Evolutionary conservation across 73 alveolate species (phyloP).

Genomic region (Chromera velia): DNA sequence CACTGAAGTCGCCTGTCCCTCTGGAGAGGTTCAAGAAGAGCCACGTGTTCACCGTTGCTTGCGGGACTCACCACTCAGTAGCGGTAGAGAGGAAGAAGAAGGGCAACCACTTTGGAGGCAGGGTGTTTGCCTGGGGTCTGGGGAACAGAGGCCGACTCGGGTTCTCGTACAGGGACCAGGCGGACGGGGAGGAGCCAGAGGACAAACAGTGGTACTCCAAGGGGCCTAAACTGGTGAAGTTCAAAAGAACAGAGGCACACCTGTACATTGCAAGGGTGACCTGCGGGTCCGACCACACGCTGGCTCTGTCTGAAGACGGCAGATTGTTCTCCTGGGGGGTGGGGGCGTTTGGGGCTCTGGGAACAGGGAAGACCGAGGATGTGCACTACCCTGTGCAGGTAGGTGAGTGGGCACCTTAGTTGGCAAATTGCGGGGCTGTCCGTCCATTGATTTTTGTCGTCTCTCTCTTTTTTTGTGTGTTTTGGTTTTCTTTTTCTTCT

Average conservation of each 20-base stretch:
- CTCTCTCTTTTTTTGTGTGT: no score
- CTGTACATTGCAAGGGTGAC: conserved; percentile 62
- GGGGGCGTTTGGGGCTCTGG: conserved; percentile 51
- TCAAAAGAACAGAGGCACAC: conserved; percentile 4
- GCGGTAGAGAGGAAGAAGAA: not conserved
- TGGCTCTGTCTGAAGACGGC: conserved; percentile 66
- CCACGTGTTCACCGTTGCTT: not conserved
- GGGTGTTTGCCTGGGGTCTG: not conserved
- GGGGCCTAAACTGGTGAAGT: not conserved
- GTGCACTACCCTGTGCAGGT: no score
- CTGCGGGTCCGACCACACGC: conserved; percentile 67
- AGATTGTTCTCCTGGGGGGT: conserved; percentile 70
- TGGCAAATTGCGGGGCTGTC: no score
- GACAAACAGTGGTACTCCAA: not conserved
- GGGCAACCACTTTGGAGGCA: not conserved
- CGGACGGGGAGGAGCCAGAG: not conserved
- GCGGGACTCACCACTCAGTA: not conserved
- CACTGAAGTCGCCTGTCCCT: no score
- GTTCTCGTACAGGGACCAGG: not conserved
- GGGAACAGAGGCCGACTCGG: not conserved
- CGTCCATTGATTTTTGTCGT: no score
- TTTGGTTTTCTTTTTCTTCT: no score
- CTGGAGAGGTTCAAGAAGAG: not conserved
- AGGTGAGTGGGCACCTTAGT: conserved; percentile 29
- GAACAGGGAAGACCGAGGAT: conserved; percentile 33